Evolutionary conservation across 192 early-diverging fungal species (phyloP), one percentile per base, ranked within the genome.

Genomic region (Coemansia sp.): DNA sequence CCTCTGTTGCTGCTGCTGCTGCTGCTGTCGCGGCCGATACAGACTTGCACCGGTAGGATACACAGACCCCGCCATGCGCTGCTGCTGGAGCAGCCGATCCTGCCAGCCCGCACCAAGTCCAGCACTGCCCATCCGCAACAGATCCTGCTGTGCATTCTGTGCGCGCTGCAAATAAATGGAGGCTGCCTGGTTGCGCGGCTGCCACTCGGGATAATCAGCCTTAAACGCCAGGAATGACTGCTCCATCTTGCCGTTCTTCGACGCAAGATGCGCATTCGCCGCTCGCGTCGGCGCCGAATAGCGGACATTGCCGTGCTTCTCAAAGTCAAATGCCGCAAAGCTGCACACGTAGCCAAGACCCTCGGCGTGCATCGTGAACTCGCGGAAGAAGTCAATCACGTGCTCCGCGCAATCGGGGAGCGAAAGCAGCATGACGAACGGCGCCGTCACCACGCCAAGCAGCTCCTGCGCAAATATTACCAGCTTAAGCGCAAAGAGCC

Each of bases 201-300:
- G 89, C 97, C 97, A 99, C 39, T 91, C 91, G 5, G 95, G 97
- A 72, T 99, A 91, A 71, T 97, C 89, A 10, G 88, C 86, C 83
- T 97, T 97, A 76, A 99, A 99, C 59, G 93, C 94, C 67, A 99
- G 64, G 69, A 99, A 96, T 5, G 92, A 94, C 71, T 94, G 93
- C 79, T 98, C 96, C 98, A 99, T 98, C 77, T 99, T 99, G 39
- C 95, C 97, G 57, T 94, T 87, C 61, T 95, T 92, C 1, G 91
- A 92, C 1, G 89, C 65, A 64, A 88, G 81, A 20, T 89, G 83
- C 12, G 89, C 89, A 48, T 87, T 79, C 19, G 79, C 77, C 6
- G 83, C 78, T 17, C 75, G 72, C 16, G 84, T 82, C 1, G 90
- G 92, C 2, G 91, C 94, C 1, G 94, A 92, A 69, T 94, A 95